Evolutionary conservation across 2,329 filamentous ascomycete species (phyloP).

Genomic region (Fusarium irregulare): DNA sequence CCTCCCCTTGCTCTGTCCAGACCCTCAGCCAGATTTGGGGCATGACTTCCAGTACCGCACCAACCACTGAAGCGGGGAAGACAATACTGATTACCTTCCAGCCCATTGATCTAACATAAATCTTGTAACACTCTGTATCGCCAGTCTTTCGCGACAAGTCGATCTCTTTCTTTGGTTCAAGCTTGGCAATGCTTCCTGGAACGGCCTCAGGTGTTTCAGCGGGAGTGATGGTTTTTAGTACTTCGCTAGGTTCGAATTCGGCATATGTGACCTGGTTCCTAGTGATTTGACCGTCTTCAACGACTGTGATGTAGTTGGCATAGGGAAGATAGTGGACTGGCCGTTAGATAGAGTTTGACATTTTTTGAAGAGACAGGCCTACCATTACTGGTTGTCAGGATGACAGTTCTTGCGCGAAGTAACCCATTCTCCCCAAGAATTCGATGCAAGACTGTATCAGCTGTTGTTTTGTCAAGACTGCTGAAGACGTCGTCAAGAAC

Average conservation of each 20-base stretch:
- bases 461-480: conserved; percentile 58
- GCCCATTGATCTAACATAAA: conserved; percentile 45
- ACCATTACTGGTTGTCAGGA: conserved; percentile 23
- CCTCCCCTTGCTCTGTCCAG: conserved; percentile 44
- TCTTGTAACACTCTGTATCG: conserved; percentile 46
- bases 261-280: conserved; percentile 43
- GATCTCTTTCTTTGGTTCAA: conserved; percentile 18
- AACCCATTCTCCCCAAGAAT: conserved; percentile 57
- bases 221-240: background rate
- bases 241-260: conserved; percentile 23
- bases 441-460: conserved; percentile 55
- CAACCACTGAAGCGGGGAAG: conserved; percentile 20
- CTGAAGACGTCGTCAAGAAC: conserved; percentile 62
- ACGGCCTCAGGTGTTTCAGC: fast-evolving
- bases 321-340: conserved; percentile 42
- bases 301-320: conserved; percentile 44
- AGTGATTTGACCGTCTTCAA: conserved; percentile 37
- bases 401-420: conserved; percentile 53
- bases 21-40: conserved; percentile 46
- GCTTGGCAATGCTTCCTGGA: background rate
- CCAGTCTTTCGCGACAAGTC: conserved; percentile 46
- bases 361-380: fast-evolving
- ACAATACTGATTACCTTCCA: conserved; percentile 35
- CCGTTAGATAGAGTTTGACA: background rate
- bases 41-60: conserved; percentile 36